Evolutionary conservation across 257 asterid species (phyloP).

Genomic region (Cynanchum wilfordii): DNA sequence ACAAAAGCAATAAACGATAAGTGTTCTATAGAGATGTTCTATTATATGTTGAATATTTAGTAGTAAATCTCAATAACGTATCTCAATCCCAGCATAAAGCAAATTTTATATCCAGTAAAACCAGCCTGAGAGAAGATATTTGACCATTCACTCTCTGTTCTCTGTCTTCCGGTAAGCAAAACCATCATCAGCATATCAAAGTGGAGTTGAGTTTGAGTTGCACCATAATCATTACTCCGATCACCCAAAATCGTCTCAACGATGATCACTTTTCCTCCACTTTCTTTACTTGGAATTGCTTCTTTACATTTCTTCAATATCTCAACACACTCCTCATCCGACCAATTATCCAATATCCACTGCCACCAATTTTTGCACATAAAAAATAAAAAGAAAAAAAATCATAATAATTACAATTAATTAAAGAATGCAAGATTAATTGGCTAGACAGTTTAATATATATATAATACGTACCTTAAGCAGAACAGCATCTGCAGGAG

Average conservation of each 20-base stretch:
- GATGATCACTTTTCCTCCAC: slow-evolving; percentile 29
- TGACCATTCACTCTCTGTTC: slow-evolving; percentile 38
- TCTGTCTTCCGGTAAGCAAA: slow-evolving; percentile 23
- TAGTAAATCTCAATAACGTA: slow-evolving; percentile 10
- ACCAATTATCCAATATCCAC: slow-evolving; percentile 34
- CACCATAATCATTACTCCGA: slow-evolving; percentile 3
- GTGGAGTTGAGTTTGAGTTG: slow-evolving; percentile 15
- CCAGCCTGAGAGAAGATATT: slow-evolving; percentile 31
- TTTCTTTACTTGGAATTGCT: slow-evolving; percentile 14
- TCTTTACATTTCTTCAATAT: slow-evolving; percentile 39
- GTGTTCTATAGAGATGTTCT: too few species aligned
- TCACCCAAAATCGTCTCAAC: slow-evolving; percentile 26
- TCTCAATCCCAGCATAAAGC: slow-evolving; percentile 30
- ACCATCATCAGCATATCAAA: slow-evolving; percentile 28
- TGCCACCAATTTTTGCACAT: not conserved
- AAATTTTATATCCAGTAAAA: slow-evolving; percentile 28
- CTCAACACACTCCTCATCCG: slow-evolving; percentile 21
- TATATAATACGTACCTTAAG: slow-evolving; percentile 10
- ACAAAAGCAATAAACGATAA: too few species aligned
- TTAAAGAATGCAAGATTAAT: too few species aligned
- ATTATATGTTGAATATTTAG: too few species aligned
- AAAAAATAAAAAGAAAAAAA: too few species aligned
- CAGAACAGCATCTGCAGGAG: slow-evolving; percentile 11
- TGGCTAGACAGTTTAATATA: too few species aligned
- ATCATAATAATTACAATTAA: too few species aligned